Percentiles rank a stretch among this genome's conserved stretches.
Conservation (phyloP, 371 early-diverging fungal species). For the Syncephalastrum sp. region DNA sequence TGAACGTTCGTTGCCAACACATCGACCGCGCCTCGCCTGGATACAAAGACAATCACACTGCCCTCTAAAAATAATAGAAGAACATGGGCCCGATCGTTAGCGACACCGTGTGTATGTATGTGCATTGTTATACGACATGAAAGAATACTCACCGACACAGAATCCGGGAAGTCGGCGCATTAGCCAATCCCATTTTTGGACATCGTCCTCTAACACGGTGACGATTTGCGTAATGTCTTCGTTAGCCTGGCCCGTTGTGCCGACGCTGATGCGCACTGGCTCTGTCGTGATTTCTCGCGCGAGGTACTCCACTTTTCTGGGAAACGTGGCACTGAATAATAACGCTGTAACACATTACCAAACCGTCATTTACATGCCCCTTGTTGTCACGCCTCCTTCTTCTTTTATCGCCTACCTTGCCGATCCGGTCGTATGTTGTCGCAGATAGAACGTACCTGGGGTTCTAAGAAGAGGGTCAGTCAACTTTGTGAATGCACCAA, state of each 20-base stretch:
- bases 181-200: constrained; percentile 69
- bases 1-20: constrained; percentile 55
- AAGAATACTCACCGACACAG: constrained; percentile 46
- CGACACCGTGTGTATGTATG: too few relatives aligned
- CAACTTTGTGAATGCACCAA: constrained; percentile 4
- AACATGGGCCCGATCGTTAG: background rate
- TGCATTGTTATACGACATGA: background rate
- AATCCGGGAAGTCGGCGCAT: constrained; percentile 49
- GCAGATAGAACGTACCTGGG: constrained; percentile 94
- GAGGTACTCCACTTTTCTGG: constrained; percentile 89
- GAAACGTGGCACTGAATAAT: constrained; percentile 99
- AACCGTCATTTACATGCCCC: constrained; percentile 12
- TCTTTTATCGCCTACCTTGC: constrained; percentile 51
- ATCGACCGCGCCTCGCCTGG: constrained; percentile 64
- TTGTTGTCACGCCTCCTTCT: background rate
- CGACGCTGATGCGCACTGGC: constrained; percentile 85
- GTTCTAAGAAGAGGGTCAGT: constrained; percentile 55
- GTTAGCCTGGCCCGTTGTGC: constrained; percentile 71
- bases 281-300: constrained; percentile 92
- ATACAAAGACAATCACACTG: constrained; percentile 68
- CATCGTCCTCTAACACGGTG: constrained; percentile 61
- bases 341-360: constrained; percentile 55
- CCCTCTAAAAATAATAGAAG: constrained; percentile 45
- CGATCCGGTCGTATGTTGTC: constrained; percentile 82
- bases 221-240: constrained; percentile 77